These are phyloP conservation scores for Phytophthora pinifolia DNA, from an alignment of 352 stramenopile genomes.

Conservation along the genomic window DNA sequence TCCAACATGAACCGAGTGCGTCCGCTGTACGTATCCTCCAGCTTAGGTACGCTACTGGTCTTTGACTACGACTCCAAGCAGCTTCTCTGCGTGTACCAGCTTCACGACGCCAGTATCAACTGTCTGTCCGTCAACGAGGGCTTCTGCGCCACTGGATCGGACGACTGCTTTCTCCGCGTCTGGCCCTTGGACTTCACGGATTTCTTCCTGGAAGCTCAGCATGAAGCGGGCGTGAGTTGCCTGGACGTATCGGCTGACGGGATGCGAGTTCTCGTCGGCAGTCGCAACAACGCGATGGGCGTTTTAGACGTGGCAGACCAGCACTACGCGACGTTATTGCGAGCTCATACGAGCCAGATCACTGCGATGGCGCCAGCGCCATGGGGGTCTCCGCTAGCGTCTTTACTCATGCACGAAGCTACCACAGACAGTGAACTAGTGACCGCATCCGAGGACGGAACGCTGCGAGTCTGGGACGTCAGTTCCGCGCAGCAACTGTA, in stretches of 20 bases:
- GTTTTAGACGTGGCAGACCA: conserved; percentile 85
- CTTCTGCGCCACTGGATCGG: conserved; percentile 88
- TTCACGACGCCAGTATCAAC: conserved; percentile 87
- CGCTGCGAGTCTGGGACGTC: conserved; percentile 84
- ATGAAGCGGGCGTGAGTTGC: conserved; percentile 67
- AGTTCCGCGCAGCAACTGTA: conserved; percentile 64
- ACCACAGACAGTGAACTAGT: conserved; percentile 41
- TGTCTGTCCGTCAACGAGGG: conserved; percentile 86
- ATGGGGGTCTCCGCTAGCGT: conserved; percentile 22
- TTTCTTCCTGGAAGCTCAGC: conserved; percentile 90
- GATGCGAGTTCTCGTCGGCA: conserved; percentile 76
- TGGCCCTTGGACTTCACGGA: conserved; percentile 92
- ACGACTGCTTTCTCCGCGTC: conserved; percentile 87
- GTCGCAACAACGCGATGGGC: conserved; percentile 74
- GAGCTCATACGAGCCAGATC: conserved; percentile 70
- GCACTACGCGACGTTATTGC: conserved; percentile 77
- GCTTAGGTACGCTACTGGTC: conserved; percentile 71
- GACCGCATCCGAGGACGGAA: conserved; percentile 72
- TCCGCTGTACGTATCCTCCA: conserved; percentile 80
- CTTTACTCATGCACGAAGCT: conserved; percentile 24
- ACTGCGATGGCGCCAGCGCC: conserved; percentile 35
- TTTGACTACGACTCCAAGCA: conserved; percentile 82
- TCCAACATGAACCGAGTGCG: conserved; percentile 53
- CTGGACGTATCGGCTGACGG: conserved; percentile 80
- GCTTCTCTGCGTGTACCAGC: conserved; percentile 88